phyloP scores from a whole-genome alignment of 768 basidiomycete species.

The Mycena capillaripes region DNA sequence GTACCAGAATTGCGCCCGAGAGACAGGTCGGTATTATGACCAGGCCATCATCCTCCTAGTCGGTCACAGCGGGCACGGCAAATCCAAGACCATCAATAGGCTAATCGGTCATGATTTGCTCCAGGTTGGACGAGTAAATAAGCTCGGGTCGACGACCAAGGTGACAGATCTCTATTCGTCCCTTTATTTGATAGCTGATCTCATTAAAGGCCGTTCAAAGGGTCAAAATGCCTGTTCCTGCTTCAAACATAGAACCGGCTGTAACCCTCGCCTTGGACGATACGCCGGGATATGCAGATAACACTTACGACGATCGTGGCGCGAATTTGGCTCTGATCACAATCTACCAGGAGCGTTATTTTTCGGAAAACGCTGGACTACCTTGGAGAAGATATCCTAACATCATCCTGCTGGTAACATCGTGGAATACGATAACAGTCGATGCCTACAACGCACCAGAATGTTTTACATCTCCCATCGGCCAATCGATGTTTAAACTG shows the following conservation, averaged over 20 bases:
- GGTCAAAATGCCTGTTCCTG: conserved; percentile 6
- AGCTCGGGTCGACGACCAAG: conserved; percentile 12
- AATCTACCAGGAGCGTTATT: conserved; percentile 5
- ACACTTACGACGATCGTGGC: conserved; percentile 5
- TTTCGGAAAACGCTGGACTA: too few relatives aligned
- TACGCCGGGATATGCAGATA: conserved; percentile 15
- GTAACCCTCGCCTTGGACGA: conserved; percentile 13
- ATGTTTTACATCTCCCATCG: too few relatives aligned
- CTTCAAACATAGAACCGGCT: not conserved
- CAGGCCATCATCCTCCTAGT: not conserved
- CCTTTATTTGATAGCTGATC: not conserved
- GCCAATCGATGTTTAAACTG: too few relatives aligned
- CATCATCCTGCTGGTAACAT: too few relatives aligned
- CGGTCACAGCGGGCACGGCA: not conserved
- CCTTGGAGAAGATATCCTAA: too few relatives aligned
- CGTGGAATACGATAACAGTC: too few relatives aligned
- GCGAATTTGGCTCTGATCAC: conserved; percentile 6
- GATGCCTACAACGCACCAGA: too few relatives aligned
- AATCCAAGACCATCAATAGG: not conserved
- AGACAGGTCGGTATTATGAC: not conserved
- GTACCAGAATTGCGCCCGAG: too few relatives aligned
- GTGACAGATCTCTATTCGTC: not conserved
- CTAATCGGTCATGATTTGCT: conserved; percentile 10
- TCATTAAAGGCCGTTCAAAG: not conserved
- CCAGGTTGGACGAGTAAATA: conserved; percentile 3